phyloP scores from a whole-genome alignment of 495 filamentous ascomycete genomes.

The Daldinia grandis region DNA sequence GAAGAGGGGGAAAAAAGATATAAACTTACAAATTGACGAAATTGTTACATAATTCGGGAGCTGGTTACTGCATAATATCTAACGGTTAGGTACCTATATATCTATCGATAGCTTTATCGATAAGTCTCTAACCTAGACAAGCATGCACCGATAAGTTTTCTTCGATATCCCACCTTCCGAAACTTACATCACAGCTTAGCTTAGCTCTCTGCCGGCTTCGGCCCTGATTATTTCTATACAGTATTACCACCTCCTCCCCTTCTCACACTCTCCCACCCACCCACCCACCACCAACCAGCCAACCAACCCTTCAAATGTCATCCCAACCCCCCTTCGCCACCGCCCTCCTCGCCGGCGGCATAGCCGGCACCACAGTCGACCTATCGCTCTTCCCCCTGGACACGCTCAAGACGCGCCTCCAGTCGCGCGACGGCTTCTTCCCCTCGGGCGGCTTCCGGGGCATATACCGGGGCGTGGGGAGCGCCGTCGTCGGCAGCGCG shows the following conservation, averaged over 20 bases:
- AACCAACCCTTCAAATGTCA: constrained; percentile 5
- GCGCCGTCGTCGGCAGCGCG: constrained; percentile 85
- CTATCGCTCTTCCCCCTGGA: constrained; percentile 91
- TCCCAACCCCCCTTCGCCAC: constrained; percentile 54
- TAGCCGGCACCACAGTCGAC: constrained; percentile 89
- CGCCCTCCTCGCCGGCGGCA: constrained; percentile 73
- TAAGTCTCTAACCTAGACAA: neutral
- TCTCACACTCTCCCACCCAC: neutral
- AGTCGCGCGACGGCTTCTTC: constrained; percentile 82
- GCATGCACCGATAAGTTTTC: neutral
- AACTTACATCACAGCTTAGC: constrained; percentile 1
- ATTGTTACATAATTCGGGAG: neutral
- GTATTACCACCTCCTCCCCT: neutral
- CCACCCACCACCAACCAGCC: neutral
- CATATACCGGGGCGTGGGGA: constrained; percentile 75
- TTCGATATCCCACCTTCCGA: neutral
- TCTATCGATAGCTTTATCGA: neutral
- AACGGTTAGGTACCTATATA: no score
- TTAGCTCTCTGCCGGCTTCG: constrained; percentile 6
- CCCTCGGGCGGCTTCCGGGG: constrained; percentile 77
- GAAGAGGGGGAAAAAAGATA: neutral
- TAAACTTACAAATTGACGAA: neutral
- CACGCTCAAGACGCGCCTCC: constrained; percentile 92
- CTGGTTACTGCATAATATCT: neutral
- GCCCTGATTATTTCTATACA: constrained; percentile 2